Evolutionary conservation across 2,329 filamentous ascomycete species (phyloP), one percentile per base, ranked within the genome.

Genomic region (Chaetomiaceae sp.): DNA sequence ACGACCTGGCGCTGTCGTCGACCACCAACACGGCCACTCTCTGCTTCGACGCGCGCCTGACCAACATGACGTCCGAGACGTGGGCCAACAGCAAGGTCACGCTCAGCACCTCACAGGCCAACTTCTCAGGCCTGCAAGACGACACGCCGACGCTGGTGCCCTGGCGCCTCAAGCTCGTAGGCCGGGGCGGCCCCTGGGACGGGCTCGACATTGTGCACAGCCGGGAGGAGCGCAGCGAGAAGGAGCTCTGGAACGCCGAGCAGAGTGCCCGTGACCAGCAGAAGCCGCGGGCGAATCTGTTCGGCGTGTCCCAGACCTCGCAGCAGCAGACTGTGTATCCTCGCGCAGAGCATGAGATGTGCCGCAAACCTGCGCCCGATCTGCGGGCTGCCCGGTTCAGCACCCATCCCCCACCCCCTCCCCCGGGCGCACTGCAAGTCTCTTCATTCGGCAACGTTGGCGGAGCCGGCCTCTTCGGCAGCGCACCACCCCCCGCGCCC

Each of bases 41-140:
- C 12, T 74, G 73, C 55, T 85, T 84, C 58, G 76, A 82, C 45
- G 80, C 81, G 2, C 72, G 76, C 52, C 73, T 84, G 42, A 73
- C 70, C 47, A 85, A 85, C 62, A 67, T 67, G 41, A 83, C 79
- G 0, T 79, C 76, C 0, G 81, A 85, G 64, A 77, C 73, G 0
- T 85, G 81, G 81, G 68, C 66, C 24, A 73, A 77, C 61, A 75
- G 77, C 60, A 76, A 74, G 51, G 64, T 85, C 30, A 73, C 72
- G 0, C 71, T 85, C 5, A 84, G 81, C 3, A 84, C 79, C 0
- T 83, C 79, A 0, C 77, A 83, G 56, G 75, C 79, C 3, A 71
- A 71, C 5, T 80, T 78, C 43, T 70, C 74, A 2, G 73, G 74
- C 1, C 64, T 83, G 2, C 69, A 74, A 19, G 75, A 83, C 48